Evolutionary conservation across 2,329 filamentous ascomycete genomes (phyloP).

Genomic region (Plectosphaerella sp.): DNA sequence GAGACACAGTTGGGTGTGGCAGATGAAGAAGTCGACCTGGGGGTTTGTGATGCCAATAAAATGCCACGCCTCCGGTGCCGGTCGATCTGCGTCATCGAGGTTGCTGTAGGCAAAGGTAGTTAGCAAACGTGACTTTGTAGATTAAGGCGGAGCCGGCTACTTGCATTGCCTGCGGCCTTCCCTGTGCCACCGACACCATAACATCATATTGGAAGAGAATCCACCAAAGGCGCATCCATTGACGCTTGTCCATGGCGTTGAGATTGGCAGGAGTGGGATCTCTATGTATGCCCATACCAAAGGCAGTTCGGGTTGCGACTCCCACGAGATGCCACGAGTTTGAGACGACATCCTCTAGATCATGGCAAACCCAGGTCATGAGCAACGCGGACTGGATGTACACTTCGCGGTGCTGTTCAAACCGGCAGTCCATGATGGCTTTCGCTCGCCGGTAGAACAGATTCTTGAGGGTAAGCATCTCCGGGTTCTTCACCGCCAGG

Average conservation of each 20-base stretch:
- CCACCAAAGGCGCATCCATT: constrained; percentile 35
- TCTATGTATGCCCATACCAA: constrained; percentile 49
- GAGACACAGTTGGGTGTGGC: constrained; percentile 44
- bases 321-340: constrained; percentile 51
- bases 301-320: constrained; percentile 44
- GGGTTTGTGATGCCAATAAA: constrained; percentile 36
- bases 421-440: constrained; percentile 45
- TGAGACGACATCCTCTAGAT: constrained; percentile 48
- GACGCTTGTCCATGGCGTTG: constrained; percentile 23
- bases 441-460: constrained; percentile 49
- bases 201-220: constrained; percentile 33
- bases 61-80: constrained; percentile 34
- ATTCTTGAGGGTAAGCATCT: constrained; percentile 33
- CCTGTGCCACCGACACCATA: constrained; percentile 33
- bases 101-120: constrained; percentile 20
- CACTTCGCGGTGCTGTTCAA: constrained; percentile 47
- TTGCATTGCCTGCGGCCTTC: constrained; percentile 45
- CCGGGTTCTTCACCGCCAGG: constrained; percentile 30
- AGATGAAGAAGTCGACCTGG: constrained; percentile 37
- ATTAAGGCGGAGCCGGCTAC: constrained; percentile 4
- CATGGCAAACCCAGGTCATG: constrained; percentile 51
- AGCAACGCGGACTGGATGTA: constrained; percentile 51
- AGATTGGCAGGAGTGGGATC: constrained; percentile 23
- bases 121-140: not conserved
- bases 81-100: constrained; percentile 46